Base-by-base conservation (phyloP, 768 basidiomycete species). In the Kwoniella newhampshirensis region DNA sequence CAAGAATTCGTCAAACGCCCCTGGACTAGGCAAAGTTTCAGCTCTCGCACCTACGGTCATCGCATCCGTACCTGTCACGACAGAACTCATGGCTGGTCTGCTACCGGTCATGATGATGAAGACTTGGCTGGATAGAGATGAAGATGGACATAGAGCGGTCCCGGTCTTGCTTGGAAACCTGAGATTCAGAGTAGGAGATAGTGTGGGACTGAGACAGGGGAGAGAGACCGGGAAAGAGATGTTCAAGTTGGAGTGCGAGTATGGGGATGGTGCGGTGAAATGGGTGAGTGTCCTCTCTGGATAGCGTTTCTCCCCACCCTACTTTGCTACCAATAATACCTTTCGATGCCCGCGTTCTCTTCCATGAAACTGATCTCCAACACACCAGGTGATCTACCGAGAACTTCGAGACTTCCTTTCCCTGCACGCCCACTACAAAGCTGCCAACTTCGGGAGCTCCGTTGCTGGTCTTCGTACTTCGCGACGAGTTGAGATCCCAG, bases 381-480 rank as follows among this genome's bases (percentile, higher is more conserved):
- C n/a, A 13, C 28, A 15, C 11, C 47, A 75, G 77, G 76, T 77
- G 28, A 71, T 79, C 46, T 78, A 77, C 47, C 86, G 94, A 50
- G 87, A 93, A 77, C 81, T 96, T 51, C 85, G 89, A 60, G 94
- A 98, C 74, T 96, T 99, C 70, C 52, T 94, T 43, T 87, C 87
- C 23, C 77, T 99, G 21, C 93, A 97, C 74, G 82, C 87, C 0
- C 92, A 97, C 73, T 96, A 94, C 73, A 80, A 86, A 1, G 79
- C 96, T 18, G 87, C 90, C 8, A 93, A 91, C 64, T 61, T 79
- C 28, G 70, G 73, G 8, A 68, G 67, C 8, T 68, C 71, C 13
- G 73, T 78, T 23, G 68, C 74, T 21, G 85, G 85, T 4, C 86
- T 89, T 56, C 84, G 85, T 51, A 83, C 82, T 27, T 84, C 85